These are phyloP conservation scores for Typha latifolia DNA, from an alignment of 176 grass and related monocot genomes.

Conservation along the genomic window DNA sequence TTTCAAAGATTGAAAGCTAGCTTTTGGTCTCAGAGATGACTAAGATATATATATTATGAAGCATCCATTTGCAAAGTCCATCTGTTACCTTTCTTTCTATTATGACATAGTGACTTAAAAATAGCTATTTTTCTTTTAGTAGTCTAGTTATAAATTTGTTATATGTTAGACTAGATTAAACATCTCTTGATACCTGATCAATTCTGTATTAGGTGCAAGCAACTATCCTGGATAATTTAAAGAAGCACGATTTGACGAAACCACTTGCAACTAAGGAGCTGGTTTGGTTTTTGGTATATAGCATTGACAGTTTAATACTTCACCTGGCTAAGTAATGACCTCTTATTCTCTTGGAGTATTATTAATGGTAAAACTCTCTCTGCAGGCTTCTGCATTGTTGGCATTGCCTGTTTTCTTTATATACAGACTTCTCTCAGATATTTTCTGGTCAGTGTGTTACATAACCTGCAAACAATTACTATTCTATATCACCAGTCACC, in stretches of 20 bases:
- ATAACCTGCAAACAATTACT: constrained; percentile 14
- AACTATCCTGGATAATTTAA: constrained; percentile 60
- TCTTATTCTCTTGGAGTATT: constrained; percentile 15
- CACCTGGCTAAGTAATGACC: not conserved
- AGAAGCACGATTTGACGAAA: constrained; percentile 64
- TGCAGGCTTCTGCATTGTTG: constrained; percentile 66
- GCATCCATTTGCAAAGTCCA: not conserved
- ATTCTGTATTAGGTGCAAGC: constrained; percentile 60
- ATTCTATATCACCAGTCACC: not conserved
- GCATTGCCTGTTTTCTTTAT: constrained; percentile 54
- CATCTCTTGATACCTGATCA: not conserved
- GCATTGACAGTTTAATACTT: not conserved
- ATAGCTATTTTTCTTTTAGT: too few species aligned
- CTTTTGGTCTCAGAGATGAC: too few species aligned
- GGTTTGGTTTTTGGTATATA: constrained; percentile 78
- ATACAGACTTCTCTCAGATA: constrained; percentile 41
- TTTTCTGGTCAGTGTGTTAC: constrained; percentile 44
- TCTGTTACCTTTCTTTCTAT: constrained; percentile 2
- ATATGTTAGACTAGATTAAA: constrained; percentile 4
- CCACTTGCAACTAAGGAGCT: constrained; percentile 64
- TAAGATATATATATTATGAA: not conserved
- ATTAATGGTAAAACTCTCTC: constrained; percentile 19
- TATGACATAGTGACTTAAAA: not conserved
- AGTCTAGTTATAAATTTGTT: too few species aligned
- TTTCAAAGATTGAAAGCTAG: not conserved